A percentile compares a stretch with the other conserved stretches of the same genome.
Evolutionary conservation across 129 eudicot genomes (phyloP).

Genomic region (Deinandra increscens): DNA sequence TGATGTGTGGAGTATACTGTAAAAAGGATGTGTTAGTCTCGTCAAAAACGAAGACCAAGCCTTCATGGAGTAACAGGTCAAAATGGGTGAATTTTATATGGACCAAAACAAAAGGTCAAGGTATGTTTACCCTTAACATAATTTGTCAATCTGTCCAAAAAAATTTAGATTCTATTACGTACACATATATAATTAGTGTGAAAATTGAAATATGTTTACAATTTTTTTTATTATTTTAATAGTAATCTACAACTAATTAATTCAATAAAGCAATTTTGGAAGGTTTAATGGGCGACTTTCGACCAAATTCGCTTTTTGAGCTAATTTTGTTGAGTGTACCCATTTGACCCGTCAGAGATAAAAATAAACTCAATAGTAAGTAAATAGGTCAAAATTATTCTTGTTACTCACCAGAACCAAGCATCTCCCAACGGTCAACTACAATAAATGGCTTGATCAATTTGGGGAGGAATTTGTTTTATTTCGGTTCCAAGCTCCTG

Average conservation of each 20-base stretch:
- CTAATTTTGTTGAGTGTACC: neutral
- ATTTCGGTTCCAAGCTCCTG: slow-evolving; percentile 67
- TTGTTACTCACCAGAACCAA: slow-evolving; percentile 24
- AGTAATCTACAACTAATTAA: neutral
- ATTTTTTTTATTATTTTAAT: neutral
- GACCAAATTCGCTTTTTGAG: neutral
- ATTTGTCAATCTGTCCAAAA: too few species aligned
- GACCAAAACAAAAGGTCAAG: neutral
- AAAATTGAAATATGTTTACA: neutral
- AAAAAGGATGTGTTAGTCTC: neutral
- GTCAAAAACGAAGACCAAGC: neutral
- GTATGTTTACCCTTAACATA: too few species aligned
- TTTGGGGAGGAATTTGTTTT: slow-evolving; percentile 58
- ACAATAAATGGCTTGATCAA: slow-evolving; percentile 54
- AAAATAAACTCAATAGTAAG: neutral
- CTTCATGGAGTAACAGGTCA: neutral
- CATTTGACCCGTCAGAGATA: neutral
- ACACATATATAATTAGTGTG: neutral
- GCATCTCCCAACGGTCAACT: slow-evolving; percentile 18
- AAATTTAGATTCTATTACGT: neutral
- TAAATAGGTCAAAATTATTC: neutral
- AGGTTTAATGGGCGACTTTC: neutral
- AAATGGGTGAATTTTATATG: neutral
- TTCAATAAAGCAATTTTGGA: neutral
- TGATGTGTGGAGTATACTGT: slow-evolving; percentile 8